Base-by-base conservation (phyloP, 2,329 filamentous ascomycete genomes). In the Lasiodiplodia theobromae region DNA sequence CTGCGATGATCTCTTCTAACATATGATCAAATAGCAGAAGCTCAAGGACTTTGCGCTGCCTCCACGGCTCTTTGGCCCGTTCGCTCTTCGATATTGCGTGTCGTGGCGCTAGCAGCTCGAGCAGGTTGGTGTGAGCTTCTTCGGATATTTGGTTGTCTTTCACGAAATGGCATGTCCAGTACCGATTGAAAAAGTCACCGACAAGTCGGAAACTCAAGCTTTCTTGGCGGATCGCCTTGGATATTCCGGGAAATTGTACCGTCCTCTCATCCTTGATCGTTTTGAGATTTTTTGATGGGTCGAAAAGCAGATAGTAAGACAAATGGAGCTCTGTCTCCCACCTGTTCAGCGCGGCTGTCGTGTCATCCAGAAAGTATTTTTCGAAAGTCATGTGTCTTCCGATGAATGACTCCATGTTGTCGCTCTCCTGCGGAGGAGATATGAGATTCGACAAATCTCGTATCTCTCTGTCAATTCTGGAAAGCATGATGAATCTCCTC, bases 121-220 rank as follows among this genome's bases (percentile, higher is more conserved):
- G 14, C 11, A 34, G 25, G 28, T 16, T 56, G 1, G 1, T 3
- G 4, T 34, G 14, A 2, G 28, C 51, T 10, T 11, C 1, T 6
- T 12, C 25, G 2, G 2, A 25, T 21, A 6, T 31, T 31, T 10
- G 21, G 5, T 47, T 25, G n/a, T 44, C n/a, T 14, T 28, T 21
- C 12, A 44, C 37, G 12, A 60, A 44, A 23, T 60, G 37, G 8
- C 56, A 60, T 4, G 28, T 60, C 56, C 56, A 60, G 10, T 60
- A 47, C 1, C 56, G 56, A 3, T 60, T 38, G 18, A 44, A 44
- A 38, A 60, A 60, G 21, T 60, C 76, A 4, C 76, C 76, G 11
- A 67, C 40, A 40, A 79, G 75, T 2, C 74, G 72, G 47, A 78
- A 79, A 0, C 76, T 69, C 31, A 72, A 5, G 1, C 38, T 16